Evolutionary conservation across 169 alveolate species (phyloP).

Genomic region (Cryptosporidium meleagridis): DNA sequence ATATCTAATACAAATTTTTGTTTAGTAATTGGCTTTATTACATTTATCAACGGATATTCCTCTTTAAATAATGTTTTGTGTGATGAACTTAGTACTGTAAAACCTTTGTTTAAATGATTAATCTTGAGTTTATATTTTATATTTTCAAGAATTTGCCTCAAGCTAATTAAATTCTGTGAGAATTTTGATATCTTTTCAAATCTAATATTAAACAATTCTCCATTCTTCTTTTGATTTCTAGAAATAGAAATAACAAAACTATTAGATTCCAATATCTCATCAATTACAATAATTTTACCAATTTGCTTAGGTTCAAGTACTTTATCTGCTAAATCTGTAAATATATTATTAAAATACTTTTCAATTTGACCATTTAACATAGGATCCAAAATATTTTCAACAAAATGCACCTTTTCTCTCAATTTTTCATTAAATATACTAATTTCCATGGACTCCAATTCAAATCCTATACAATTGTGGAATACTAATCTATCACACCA

Average conservation of each 20-base stretch:
- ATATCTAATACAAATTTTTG: slow-evolving; percentile 17
- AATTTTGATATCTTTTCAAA: slow-evolving; percentile 19
- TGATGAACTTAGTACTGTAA: neutral
- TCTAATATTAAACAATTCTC: neutral
- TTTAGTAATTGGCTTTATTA: neutral
- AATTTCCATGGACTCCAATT: slow-evolving; percentile 6
- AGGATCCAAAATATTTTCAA: neutral
- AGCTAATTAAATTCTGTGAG: slow-evolving; percentile 7
- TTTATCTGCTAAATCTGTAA: neutral
- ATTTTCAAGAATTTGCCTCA: neutral
- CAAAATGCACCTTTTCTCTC: neutral
- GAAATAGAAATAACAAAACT: slow-evolving; percentile 24
- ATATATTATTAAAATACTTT: slow-evolving; percentile 2
- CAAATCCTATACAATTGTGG: slow-evolving; percentile 66
- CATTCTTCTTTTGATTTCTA: neutral
- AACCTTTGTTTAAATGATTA: neutral
- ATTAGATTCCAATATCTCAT: slow-evolving; percentile 18
- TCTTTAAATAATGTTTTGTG: neutral
- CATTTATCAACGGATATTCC: neutral
- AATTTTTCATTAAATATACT: slow-evolving; percentile 1
- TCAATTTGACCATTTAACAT: slow-evolving; percentile 12
- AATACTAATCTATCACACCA: slow-evolving; percentile 42
- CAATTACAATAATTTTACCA: neutral
- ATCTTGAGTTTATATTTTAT: neutral
- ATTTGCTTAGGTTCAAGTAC: neutral